These are phyloP conservation scores for Gilbertella persicaria DNA, from an alignment of 371 early-diverging fungal genomes.

Conservation along the genomic window DNA sequence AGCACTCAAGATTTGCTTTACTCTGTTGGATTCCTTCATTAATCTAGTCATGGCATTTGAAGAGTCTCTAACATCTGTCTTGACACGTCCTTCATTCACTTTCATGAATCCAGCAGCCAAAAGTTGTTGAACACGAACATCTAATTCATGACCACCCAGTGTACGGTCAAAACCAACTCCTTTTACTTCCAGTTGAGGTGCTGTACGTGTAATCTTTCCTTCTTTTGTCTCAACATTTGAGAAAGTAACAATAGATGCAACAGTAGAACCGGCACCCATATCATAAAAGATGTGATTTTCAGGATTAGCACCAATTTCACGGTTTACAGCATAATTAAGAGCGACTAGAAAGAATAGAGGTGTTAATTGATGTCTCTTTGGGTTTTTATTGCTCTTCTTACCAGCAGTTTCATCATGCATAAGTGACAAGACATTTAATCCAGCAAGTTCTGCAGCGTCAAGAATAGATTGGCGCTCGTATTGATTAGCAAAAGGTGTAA, in stretches of 20 bases:
- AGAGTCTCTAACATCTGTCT: conserved; percentile 50
- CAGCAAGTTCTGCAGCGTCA: conserved; percentile 93
- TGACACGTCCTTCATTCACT: conserved; percentile 38
- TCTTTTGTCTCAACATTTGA: conserved; percentile 64
- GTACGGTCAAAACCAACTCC: conserved; percentile 82
- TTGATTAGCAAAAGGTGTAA: conserved; percentile 90
- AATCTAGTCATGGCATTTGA: conserved; percentile 86
- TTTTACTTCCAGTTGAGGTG: conserved; percentile 77
- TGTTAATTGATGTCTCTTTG: background rate
- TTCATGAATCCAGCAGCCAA: conserved; percentile 76
- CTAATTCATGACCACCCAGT: conserved; percentile 89
- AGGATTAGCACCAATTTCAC: conserved; percentile 66
- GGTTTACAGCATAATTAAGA: conserved; percentile 86
- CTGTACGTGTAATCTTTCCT: conserved; percentile 56
- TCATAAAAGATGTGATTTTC: conserved; percentile 93
- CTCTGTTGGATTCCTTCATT: conserved; percentile 89
- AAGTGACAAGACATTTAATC: conserved; percentile 77
- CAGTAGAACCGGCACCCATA: conserved; percentile 95
- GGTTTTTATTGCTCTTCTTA: conserved; percentile 22
- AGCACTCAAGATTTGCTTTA: conserved; percentile 95
- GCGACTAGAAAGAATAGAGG: conserved; percentile 63
- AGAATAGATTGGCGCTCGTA: conserved; percentile 90
- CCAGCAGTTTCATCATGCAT: conserved; percentile 94
- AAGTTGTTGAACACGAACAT: conserved; percentile 74
- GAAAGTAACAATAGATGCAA: conserved; percentile 85